A percentile compares a stretch with the other conserved stretches of the same genome.
Evolutionary conservation across 1,284 basidiomycete species (phyloP).

Genomic region (Porodaedalea pini): DNA sequence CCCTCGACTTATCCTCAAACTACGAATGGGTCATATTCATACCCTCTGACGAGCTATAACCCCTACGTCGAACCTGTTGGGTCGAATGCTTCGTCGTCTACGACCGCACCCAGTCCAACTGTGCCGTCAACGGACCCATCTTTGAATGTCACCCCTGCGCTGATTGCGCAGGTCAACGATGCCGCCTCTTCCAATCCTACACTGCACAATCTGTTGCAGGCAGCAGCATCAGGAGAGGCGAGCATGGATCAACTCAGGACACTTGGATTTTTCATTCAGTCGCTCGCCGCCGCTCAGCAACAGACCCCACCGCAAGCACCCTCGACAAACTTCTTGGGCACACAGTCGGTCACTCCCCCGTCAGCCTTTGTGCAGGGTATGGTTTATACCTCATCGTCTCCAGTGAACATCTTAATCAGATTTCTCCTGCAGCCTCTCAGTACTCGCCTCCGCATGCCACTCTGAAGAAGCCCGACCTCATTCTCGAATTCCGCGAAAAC

Average conservation of each 20-base stretch:
- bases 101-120: constrained; percentile 33
- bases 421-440: neutral
- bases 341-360: neutral
- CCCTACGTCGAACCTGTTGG: constrained; percentile 11
- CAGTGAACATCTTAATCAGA: neutral
- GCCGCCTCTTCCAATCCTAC: constrained; percentile 62
- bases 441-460: constrained; percentile 8
- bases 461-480: constrained; percentile 56
- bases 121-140: constrained; percentile 29
- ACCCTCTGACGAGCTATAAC: constrained; percentile 3
- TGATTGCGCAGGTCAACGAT: constrained; percentile 60
- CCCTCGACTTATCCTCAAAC: neutral
- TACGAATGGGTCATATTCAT: constrained; percentile 4
- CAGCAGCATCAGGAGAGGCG: constrained; percentile 56
- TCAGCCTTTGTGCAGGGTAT: constrained; percentile 5
- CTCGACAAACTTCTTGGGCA: neutral
- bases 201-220: constrained; percentile 57
- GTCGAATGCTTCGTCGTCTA: constrained; percentile 3
- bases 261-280: constrained; percentile 61
- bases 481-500: constrained; percentile 64
- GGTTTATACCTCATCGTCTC: neutral
- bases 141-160: constrained; percentile 47
- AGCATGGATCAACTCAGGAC: constrained; percentile 59
- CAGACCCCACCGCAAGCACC: neutral
- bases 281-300: constrained; percentile 34